These are phyloP conservation scores for Dactylellina parvicollis DNA, from an alignment of 2,329 filamentous ascomycete species.

Conservation along the genomic window DNA sequence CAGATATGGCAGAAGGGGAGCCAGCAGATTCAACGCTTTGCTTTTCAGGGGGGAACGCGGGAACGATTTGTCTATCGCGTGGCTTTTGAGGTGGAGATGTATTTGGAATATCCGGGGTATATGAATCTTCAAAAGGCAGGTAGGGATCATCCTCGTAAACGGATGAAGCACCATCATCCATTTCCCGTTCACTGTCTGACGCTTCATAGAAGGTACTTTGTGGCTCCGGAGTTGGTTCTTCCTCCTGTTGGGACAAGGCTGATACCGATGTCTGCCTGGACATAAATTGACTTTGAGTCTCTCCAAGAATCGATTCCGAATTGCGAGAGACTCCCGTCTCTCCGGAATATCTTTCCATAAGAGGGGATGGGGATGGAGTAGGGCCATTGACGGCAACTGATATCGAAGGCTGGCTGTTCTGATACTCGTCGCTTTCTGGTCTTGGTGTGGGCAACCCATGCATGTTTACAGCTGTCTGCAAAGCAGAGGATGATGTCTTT, in stretches of 20 bases:
- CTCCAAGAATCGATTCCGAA: constrained; percentile 16
- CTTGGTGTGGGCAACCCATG: constrained; percentile 44
- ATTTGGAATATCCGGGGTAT: background rate
- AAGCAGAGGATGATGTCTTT: constrained; percentile 10
- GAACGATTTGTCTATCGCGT: constrained; percentile 18
- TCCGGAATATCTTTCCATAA: constrained; percentile 32
- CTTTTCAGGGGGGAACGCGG: constrained; percentile 25
- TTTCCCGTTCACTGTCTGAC: constrained; percentile 43
- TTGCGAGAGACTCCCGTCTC: constrained; percentile 11
- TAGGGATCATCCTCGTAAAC: constrained; percentile 50
- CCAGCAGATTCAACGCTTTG: background rate
- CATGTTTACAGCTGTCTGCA: constrained; percentile 16
- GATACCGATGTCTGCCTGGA: constrained; percentile 32
- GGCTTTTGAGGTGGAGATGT: constrained; percentile 11
- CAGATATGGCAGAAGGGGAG: background rate
- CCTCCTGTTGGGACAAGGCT: background rate
- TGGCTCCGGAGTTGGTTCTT: background rate
- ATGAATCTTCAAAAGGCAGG: constrained; percentile 32
- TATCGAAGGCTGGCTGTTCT: constrained; percentile 4
- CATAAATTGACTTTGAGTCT: background rate
- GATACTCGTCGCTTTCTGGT: constrained; percentile 47
- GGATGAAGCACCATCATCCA: constrained; percentile 49
- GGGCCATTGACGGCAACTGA: constrained; percentile 16
- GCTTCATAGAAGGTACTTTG: constrained; percentile 48
- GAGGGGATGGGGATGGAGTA: constrained; percentile 42